Base-by-base conservation (phyloP, 257 asterid genomes). In the Gentiana dahurica region DNA sequence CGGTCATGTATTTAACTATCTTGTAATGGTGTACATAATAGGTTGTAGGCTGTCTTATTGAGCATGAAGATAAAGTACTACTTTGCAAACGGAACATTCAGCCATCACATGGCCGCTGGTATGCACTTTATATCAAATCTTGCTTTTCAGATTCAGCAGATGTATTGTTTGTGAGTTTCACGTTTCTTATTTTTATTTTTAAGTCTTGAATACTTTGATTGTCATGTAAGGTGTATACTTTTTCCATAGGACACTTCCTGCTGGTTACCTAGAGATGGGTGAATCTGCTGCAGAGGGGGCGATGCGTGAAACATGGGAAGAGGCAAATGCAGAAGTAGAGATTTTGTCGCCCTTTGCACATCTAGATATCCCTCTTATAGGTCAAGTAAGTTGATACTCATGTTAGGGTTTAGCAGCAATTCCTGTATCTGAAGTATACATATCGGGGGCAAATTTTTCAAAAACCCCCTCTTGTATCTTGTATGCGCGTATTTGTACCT, bases 41-140 rank as follows among this genome's bases (percentile, higher is more conserved):
- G 98, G 92, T 91, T 9, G 98, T 91, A 1, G 98, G 98, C 54
- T 91, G 96, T 81, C 91, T 91, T 64, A 80, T 91, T 34, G 96
- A 87, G 81, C 96, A 91, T 60, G 97, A 85, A 58, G 81, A 85
- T 75, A 91, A 85, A 78, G 75, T 91, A 69, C 72, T 91, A 38
- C 61, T 91, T 49, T 91, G 98, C 77, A 87, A 71, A 70, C 79
- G 98, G 70, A 87, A 87, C 53, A 91, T 91, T 59, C 94, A 87
- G 58, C 98, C 98, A 24, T 91, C 98, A 34, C 73, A 65, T 60
- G 98, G 96, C 71, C 94, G 87, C 65, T 91, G 98, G 98, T 87
- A 79, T 66, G 85, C 67, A 69, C 70, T 54, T 54, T 51, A 36
- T 60, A 41, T 58, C 13, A 55, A 38, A 54, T 47, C 10, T 60